A percentile compares a stretch with the other conserved stretches of the same genome.
Conservation (phyloP, 2,329 filamentous ascomycete species). For the Fonsecaea pugnacius region DNA sequence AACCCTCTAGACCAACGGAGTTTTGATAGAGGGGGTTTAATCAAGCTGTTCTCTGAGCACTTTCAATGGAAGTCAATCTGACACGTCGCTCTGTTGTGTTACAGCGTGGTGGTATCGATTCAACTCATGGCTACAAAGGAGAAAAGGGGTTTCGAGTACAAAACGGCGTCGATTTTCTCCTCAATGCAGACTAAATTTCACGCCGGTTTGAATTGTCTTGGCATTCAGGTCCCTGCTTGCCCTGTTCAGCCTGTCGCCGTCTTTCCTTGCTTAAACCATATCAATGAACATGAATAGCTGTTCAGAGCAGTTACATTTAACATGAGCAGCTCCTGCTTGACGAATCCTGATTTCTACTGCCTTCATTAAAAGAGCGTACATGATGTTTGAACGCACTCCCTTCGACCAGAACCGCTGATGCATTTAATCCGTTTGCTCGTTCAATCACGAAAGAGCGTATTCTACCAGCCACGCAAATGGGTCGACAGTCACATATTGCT, state of each 20-base stretch:
- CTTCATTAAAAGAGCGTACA: background rate
- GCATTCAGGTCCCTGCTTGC: background rate
- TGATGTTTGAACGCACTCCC: background rate
- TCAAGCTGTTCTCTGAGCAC: background rate
- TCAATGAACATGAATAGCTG: background rate
- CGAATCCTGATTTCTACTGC: background rate
- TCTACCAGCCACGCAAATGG: conserved; percentile 41
- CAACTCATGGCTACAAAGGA: background rate
- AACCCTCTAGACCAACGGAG: background rate
- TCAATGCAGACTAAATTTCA: background rate
- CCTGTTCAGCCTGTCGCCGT: background rate
- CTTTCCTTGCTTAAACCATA: background rate
- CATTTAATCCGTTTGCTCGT: background rate
- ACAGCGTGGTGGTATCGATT: background rate
- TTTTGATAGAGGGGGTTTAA: background rate
- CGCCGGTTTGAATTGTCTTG: background rate
- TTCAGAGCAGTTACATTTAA: background rate
- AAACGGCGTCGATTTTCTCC: background rate
- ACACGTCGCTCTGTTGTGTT: background rate
- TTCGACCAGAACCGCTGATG: background rate
- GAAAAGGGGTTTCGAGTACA: background rate
- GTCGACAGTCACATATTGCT: conserved; percentile 51
- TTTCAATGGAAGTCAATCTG: background rate
- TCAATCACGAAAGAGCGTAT: background rate
- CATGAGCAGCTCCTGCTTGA: background rate